A percentile compares a stretch with the other conserved stretches of the same genome.
phyloP scores from a whole-genome alignment of 2,329 filamentous ascomycete species.

The Sarocladium kiliense region DNA sequence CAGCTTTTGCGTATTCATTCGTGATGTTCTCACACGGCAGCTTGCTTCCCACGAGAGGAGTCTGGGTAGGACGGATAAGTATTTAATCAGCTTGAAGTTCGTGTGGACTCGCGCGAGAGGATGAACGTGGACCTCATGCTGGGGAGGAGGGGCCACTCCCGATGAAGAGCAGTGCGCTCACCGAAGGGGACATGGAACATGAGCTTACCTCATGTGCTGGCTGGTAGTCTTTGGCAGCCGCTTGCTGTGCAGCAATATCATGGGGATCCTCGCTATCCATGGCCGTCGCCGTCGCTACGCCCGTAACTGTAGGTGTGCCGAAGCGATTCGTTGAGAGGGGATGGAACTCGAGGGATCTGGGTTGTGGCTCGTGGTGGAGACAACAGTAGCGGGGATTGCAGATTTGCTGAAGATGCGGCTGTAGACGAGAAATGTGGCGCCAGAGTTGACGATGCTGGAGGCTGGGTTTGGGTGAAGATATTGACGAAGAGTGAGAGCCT shows the following conservation, averaged over 20 bases:
- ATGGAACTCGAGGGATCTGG: background rate
- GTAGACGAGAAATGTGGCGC: background rate
- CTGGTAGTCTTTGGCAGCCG: slow-evolving; percentile 53
- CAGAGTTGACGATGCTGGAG: background rate
- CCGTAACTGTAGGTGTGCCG: slow-evolving; percentile 17
- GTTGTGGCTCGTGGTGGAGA: slow-evolving; percentile 5
- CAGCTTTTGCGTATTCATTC: slow-evolving; percentile 82
- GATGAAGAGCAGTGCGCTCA: no score
- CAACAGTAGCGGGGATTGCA: slow-evolving; percentile 3
- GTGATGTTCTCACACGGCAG: slow-evolving; percentile 72
- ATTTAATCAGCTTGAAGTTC: background rate
- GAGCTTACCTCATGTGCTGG: slow-evolving; percentile 49
- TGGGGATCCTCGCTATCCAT: slow-evolving; percentile 31
- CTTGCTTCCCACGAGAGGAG: slow-evolving; percentile 75
- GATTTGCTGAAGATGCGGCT: background rate
- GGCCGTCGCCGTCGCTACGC: background rate
- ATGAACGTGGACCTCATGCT: background rate
- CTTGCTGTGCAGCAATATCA: slow-evolving; percentile 54
- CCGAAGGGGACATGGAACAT: background rate
- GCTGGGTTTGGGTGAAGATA: background rate
- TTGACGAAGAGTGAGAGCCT: background rate
- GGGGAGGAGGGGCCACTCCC: no score
- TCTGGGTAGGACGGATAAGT: slow-evolving; percentile 43
- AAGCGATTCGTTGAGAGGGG: slow-evolving; percentile 9
- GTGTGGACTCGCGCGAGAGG: background rate